These are phyloP conservation scores for Geotrichum bryndzae DNA, from an alignment of 1,139 yeast genomes.

Conservation along the genomic window DNA sequence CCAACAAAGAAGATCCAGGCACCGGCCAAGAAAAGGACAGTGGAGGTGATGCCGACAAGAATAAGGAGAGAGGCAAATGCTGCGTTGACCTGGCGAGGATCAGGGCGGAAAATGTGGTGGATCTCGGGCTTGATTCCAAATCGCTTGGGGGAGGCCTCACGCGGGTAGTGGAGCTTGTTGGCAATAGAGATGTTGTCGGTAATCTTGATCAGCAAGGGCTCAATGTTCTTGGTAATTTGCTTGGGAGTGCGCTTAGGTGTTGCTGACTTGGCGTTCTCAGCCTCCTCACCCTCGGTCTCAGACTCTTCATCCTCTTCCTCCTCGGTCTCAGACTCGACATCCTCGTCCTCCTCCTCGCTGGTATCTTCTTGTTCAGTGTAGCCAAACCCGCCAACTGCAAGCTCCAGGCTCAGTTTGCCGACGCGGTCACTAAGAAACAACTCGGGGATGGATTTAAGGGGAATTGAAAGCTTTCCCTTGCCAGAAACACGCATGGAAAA, in stretches of 20 bases:
- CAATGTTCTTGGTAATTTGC: background rate
- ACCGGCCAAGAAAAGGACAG: conserved; percentile 28
- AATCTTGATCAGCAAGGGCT: conserved; percentile 5
- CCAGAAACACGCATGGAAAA: conserved; percentile 26
- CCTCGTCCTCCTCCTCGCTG: background rate
- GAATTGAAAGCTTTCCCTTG: conserved; percentile 29
- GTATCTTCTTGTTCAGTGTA: conserved; percentile 3
- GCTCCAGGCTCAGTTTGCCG: conserved; percentile 16
- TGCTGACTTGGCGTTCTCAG: background rate
- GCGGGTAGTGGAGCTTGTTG: conserved; percentile 4
- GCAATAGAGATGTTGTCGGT: conserved; percentile 4
- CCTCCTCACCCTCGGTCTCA: conserved; percentile 1
- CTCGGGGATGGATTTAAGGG: conserved; percentile 30
- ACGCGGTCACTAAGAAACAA: conserved; percentile 19
- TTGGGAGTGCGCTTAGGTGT: background rate
- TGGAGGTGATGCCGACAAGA: conserved; percentile 45
- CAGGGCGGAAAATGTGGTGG: conserved; percentile 55
- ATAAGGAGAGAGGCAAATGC: conserved; percentile 47
- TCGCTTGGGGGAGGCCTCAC: conserved; percentile 20
- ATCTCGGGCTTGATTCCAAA: conserved; percentile 49
- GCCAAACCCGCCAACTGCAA: conserved; percentile 16
- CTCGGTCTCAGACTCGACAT: background rate
- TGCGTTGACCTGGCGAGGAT: conserved; percentile 45
- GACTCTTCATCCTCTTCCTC: background rate
- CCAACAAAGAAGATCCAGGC: conserved; percentile 25